phyloP scores from a whole-genome alignment of 345 rosid genomes.

The Murraya koenigii region DNA sequence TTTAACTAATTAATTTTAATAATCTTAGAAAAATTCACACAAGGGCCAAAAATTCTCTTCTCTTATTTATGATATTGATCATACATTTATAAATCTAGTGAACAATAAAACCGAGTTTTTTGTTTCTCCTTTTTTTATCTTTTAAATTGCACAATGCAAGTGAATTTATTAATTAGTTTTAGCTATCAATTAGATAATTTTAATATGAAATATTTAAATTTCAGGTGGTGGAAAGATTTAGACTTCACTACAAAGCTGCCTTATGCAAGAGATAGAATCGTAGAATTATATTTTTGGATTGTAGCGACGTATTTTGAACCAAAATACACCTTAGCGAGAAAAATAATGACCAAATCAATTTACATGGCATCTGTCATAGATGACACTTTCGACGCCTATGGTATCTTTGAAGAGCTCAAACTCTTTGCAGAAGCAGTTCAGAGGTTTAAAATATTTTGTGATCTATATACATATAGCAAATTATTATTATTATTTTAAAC shows the following conservation, averaged over 20 bases:
- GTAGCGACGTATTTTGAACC: constrained; percentile 24
- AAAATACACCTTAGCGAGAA: neutral
- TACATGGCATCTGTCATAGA: constrained; percentile 19
- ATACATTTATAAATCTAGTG: no score
- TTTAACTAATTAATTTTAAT: no score
- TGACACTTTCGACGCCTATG: constrained; percentile 32
- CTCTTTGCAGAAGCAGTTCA: constrained; percentile 24
- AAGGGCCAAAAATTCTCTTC: no score
- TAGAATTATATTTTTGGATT: constrained; percentile 30
- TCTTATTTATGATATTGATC: no score
- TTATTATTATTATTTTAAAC: no score
- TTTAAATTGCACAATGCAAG: no score
- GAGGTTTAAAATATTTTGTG: constrained; percentile 6
- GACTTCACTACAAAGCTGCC: constrained; percentile 19
- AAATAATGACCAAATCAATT: constrained; percentile 14
- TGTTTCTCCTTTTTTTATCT: no score
- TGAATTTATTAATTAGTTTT: neutral
- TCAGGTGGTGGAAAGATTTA: constrained; percentile 32
- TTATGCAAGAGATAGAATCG: constrained; percentile 28
- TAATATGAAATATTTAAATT: neutral
- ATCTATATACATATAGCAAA: no score
- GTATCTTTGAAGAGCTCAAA: constrained; percentile 32
- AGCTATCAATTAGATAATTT: neutral
- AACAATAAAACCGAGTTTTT: no score
- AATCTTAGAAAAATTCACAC: no score